Evolutionary conservation across 2,329 filamentous ascomycete species (phyloP).

Genomic region (Didymella keratinophila): DNA sequence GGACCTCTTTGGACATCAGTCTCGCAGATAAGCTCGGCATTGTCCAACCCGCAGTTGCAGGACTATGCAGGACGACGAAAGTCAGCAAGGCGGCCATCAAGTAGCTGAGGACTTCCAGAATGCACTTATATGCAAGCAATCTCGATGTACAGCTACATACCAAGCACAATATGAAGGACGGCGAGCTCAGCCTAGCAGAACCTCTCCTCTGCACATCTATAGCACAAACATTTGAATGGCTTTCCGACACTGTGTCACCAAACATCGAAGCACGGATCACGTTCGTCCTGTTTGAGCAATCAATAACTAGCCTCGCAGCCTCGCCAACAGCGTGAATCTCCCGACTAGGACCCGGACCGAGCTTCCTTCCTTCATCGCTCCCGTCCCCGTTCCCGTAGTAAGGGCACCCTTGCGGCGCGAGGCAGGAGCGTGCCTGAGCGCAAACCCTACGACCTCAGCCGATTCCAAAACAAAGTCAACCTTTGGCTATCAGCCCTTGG

Average conservation of each 20-base stretch:
- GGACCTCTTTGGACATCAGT: slow-evolving; percentile 12
- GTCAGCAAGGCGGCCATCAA: neutral
- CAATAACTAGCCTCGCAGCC: slow-evolving; percentile 19
- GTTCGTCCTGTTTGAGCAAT: slow-evolving; percentile 13
- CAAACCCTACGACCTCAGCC: slow-evolving; percentile 3
- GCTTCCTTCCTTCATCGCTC: slow-evolving; percentile 20
- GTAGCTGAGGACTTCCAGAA: slow-evolving; percentile 1
- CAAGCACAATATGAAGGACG: slow-evolving; percentile 4
- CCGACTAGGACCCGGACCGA: slow-evolving; percentile 24
- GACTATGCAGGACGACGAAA: slow-evolving; percentile 3
- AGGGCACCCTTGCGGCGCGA: slow-evolving; percentile 14
- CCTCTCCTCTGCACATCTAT: neutral
- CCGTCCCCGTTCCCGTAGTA: slow-evolving; percentile 18
- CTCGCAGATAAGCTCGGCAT: slow-evolving; percentile 4
- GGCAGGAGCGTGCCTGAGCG: slow-evolving; percentile 9
- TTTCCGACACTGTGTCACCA: slow-evolving; percentile 19
- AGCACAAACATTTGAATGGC: slow-evolving; percentile 3
- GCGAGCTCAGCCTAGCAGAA: slow-evolving; percentile 1
- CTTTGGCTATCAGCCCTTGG: slow-evolving; percentile 1
- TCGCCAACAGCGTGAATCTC: slow-evolving; percentile 18
- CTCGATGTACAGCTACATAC: neutral
- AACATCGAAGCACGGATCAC: slow-evolving; percentile 15
- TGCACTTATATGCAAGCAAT: neutral
- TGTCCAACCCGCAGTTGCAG: slow-evolving; percentile 7
- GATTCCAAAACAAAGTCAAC: slow-evolving; percentile 7